Conservation (phyloP, 495 filamentous ascomycete species). For the Aspergillus conjunctus region DNA sequence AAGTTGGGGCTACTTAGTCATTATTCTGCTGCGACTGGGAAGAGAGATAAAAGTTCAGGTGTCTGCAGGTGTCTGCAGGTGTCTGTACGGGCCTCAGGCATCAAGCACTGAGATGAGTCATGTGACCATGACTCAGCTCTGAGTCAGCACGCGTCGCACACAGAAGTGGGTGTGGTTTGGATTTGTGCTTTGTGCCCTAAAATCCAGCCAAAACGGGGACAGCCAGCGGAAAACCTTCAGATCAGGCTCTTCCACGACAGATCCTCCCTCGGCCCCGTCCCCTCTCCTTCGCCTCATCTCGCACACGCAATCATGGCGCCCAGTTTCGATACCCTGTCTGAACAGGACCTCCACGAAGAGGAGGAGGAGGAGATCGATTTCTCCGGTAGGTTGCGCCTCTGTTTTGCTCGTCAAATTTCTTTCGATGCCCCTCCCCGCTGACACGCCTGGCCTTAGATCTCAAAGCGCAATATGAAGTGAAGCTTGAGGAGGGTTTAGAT, state of each 20-base stretch:
- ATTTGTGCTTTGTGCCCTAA: conserved; percentile 47
- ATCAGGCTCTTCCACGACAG: conserved; percentile 19
- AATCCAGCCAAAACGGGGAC: conserved; percentile 37
- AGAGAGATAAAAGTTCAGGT: too few relatives aligned
- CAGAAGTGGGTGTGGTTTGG: conserved; percentile 37
- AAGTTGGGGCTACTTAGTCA: too few relatives aligned
- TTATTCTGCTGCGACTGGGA: too few relatives aligned
- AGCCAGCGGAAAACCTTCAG: conserved; percentile 29
- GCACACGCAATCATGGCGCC: conserved; percentile 60
- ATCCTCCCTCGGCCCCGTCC: conserved; percentile 9
- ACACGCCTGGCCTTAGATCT: conserved; percentile 60
- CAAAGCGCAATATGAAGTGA: conserved; percentile 88
- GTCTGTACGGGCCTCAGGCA: too few relatives aligned
- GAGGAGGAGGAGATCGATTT: conserved; percentile 92
- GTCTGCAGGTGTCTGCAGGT: too few relatives aligned
- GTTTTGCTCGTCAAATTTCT: conserved; percentile 18
- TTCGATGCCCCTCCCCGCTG: conserved; percentile 35
- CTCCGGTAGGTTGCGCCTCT: conserved; percentile 56
- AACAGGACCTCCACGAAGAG: conserved; percentile 83
- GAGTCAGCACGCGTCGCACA: conserved; percentile 41
- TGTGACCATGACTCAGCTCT: conserved; percentile 28
- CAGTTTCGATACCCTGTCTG: conserved; percentile 70
- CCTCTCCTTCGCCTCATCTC: neutral
- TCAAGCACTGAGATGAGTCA: neutral
- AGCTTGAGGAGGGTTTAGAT: conserved; percentile 92